Percentiles rank a stretch among this genome's conserved stretches.
These are phyloP conservation scores for Pouteria campechiana DNA, from an alignment of 179 eudicot species.

Conservation along the genomic window DNA sequence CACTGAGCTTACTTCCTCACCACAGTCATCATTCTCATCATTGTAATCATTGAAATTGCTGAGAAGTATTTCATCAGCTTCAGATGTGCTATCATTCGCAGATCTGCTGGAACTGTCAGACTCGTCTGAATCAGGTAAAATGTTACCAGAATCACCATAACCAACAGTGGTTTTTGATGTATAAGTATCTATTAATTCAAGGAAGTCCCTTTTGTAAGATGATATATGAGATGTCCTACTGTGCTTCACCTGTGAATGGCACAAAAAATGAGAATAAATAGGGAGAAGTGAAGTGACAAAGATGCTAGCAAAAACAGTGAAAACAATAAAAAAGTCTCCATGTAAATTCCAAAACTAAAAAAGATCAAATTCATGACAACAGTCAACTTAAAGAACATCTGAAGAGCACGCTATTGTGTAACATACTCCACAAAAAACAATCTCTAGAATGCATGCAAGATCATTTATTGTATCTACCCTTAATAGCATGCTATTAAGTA, in stretches of 20 bases:
- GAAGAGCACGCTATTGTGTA: too few species aligned
- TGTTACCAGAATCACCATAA: constrained; percentile 3
- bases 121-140: constrained; percentile 16
- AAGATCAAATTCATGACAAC: too few species aligned
- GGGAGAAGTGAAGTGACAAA: neutral
- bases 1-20: constrained; percentile 17
- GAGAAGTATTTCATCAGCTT: constrained; percentile 7
- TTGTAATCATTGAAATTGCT: constrained; percentile 9
- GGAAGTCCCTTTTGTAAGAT: constrained; percentile 58
- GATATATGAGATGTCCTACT: constrained; percentile 41
- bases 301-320: neutral
- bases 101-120: constrained; percentile 25
- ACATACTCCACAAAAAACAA: too few species aligned
- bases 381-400: too few species aligned
- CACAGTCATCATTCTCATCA: constrained; percentile 17
- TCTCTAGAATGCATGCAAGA: too few species aligned
- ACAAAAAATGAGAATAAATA: too few species aligned
- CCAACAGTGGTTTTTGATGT: constrained; percentile 21
- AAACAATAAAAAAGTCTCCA: neutral
- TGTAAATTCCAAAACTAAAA: neutral
- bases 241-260: constrained; percentile 49
- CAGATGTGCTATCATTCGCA: constrained; percentile 16
- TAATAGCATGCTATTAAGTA: too few species aligned
- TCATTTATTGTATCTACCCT: too few species aligned
- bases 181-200: constrained; percentile 49